Evolutionary conservation across 2,329 filamentous ascomycete species (phyloP), one percentile per base, ranked within the genome.

Genomic region (Zelopaecilomyces penicillatus): DNA sequence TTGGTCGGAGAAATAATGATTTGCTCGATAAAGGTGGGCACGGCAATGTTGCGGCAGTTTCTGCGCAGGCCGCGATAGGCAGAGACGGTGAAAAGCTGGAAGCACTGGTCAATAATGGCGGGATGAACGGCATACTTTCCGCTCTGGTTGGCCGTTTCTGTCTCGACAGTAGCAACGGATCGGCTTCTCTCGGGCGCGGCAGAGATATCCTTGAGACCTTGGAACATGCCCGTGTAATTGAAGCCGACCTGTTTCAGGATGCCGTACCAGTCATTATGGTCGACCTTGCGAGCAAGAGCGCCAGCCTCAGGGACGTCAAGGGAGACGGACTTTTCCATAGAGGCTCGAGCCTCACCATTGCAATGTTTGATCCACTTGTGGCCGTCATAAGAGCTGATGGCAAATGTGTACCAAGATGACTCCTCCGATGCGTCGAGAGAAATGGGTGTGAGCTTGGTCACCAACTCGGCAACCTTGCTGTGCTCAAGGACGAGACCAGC

Each of bases 41-140:
- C 40, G 4, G 43, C 40, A 19, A 46, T 29, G 19, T 48, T 50
- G 26, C 46, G 42, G 37, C 55, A 50, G 30, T 54, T 53, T 19
- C 55, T 50, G 10, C 48, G 48, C 5, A 59, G 47, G 1, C 57
- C 57, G 6, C 48, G 41, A 5, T 38, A 47, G 8, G 44, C 42
- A n/a, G 59, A 51, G 9, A 60, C 50, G 37, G 59, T 55, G 29
- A 56, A 50, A 6, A 61, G 51, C 33, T 65, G 63, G 30, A 65
- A 45, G 38, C 58, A 57, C 10, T 53, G 50, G 43, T 69, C 66
- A 19, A 69, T 57, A 39, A 57, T 58, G 4, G 57, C 56, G 0
- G 67, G 66, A 36, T 70, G 66, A 12, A 68, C 52, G 6, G 58
- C 50, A 32, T 66, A 59, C n/a, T 39, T 43, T 5, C 28, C 27